Evolutionary conservation across 1,139 yeast genomes (phyloP), one percentile per base, ranked within the genome.

Genomic region (Suhomyces bolitotheri): DNA sequence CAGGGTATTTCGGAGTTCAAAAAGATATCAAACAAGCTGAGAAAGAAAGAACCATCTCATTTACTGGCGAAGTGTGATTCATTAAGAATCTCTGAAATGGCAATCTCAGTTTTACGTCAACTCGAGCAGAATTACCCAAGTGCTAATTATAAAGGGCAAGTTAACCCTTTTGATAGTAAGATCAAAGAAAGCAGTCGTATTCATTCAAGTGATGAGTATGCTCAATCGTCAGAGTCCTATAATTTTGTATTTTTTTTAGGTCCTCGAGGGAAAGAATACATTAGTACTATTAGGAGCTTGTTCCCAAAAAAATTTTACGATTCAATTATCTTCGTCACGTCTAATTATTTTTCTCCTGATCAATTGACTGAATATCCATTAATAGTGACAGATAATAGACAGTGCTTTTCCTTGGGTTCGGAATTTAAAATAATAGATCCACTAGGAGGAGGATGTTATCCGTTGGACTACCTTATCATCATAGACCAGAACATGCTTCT

Each of bases 391-490:
- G 33, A 29, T 16, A 40, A 45, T 6, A 24, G 29, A 9, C 46
- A 46, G 29, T 49, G 56, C 38, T 34, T 34, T 14, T 19, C 27
- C 9, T 45, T 69, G 8, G 50, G 71, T 2, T 49, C 53, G 15
- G 50, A 54, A 11, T 56, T 66, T 29, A 44, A 53, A 13, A 43
- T 71, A 7, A 41, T 62, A 22, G 75, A 73, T 45, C 80, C 80
- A 0, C 44, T 73, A 15, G 79, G 80, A 7, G 80, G 79, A 8
- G 79, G 76, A 0, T 32, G 54, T n/a, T 74, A 68, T 45, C 78
- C 80, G 0, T 46, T 72, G 23, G 68, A 71, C 29, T 60, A 64
- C 34, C 49, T 74, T 27, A 36, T 71, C 6, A 44, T 73, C 1
- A 53, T 68, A 17, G 65, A 64, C 37, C 25, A 35, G 5, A 28